phyloP scores from a whole-genome alignment of 306 rosid genomes.

The Corylus heterophylla region DNA sequence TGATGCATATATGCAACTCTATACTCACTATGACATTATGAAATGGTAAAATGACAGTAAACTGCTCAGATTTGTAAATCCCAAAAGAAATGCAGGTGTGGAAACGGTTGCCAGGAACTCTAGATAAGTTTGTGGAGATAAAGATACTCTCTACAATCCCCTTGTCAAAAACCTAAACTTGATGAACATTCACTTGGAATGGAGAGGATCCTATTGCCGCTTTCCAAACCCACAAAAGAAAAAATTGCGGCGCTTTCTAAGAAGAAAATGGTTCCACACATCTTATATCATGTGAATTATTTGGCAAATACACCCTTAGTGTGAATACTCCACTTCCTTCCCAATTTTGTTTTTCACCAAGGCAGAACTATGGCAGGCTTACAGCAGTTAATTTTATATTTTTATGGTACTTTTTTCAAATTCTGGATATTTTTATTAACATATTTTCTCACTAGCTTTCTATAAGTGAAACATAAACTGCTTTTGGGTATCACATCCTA shows the following conservation, averaged over 20 bases:
- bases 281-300: neutral
- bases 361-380: neutral
- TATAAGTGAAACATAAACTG: neutral
- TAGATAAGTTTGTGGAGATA: too few species aligned
- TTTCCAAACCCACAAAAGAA: neutral
- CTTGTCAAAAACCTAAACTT: neutral
- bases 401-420: neutral
- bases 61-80: neutral
- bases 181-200: too few species aligned
- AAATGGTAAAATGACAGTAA: neutral
- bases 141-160: too few species aligned
- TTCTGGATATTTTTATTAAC: neutral
- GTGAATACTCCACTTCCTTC: neutral
- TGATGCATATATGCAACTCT: neutral
- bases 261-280: neutral
- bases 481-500: neutral
- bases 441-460: neutral
- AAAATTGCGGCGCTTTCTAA: neutral
- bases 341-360: neutral
- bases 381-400: neutral
- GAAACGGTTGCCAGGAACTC: neutral
- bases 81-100: neutral
- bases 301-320: neutral
- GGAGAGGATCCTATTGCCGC: too few species aligned
- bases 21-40: neutral